Percentiles rank a stretch among this genome's conserved stretches.
Conservation (phyloP, 768 basidiomycete genomes). For the Boletus rubropictus region DNA sequence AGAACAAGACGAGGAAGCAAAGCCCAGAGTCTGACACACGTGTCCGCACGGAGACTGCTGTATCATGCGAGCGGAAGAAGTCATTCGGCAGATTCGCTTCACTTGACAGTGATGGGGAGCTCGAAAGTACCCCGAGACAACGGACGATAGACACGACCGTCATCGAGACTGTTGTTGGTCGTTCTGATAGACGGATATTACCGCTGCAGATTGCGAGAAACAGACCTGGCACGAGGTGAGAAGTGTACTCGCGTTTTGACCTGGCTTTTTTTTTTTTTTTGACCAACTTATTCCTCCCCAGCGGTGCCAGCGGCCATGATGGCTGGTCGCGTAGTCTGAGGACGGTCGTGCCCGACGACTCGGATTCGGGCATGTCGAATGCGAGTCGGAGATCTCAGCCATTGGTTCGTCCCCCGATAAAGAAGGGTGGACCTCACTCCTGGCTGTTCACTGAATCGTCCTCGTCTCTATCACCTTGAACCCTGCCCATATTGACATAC, state of each 20-base stretch:
- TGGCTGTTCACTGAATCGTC: slow-evolving; percentile 17
- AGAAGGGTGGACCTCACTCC: neutral
- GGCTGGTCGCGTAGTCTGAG: slow-evolving; percentile 13
- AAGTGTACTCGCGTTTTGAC: neutral
- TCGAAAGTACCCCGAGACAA: slow-evolving; percentile 14
- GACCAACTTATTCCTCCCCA: neutral
- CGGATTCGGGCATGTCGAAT: slow-evolving; percentile 22
- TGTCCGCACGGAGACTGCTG: neutral
- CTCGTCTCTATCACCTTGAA: slow-evolving; percentile 4
- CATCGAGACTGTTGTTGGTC: neutral
- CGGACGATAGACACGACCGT: neutral
- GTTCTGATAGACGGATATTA: neutral
- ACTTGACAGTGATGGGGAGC: slow-evolving; percentile 8
- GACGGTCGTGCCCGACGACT: neutral
- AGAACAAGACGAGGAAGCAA: neutral
- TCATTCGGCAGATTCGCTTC: neutral
- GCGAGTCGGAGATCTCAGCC: slow-evolving; percentile 7
- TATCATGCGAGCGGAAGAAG: neutral
- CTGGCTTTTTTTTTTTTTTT: neutral
- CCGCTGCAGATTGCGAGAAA: slow-evolving; percentile 22
- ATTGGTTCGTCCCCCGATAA: slow-evolving; percentile 2
- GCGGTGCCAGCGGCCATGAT: neutral
- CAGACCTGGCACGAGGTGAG: slow-evolving; percentile 13
- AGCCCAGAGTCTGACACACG: neutral
- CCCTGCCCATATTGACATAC: neutral